Base-by-base conservation (phyloP, 83 land plant genomes). In the Diphasiastrum complanatum region DNA sequence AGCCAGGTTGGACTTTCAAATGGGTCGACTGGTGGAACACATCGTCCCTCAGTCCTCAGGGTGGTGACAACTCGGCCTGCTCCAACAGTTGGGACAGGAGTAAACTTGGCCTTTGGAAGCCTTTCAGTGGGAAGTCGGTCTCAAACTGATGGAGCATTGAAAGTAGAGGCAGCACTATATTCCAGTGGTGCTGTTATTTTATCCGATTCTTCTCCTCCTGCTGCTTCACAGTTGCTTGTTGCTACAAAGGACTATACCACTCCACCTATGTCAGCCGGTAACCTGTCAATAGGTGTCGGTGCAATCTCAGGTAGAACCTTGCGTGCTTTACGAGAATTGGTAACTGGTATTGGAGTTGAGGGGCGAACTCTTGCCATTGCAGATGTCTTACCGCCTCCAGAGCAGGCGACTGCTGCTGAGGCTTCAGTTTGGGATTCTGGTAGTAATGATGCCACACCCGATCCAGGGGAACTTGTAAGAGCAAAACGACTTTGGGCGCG, bases 31-130 rank as follows among this genome's bases (percentile, higher is more conserved):
- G 50, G 50, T 51, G 57, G 34, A 28, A 46, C 36, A 40, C 81
- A 78, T 23, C 83, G 78, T 40, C 93, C 97, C 24, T 75, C 73
- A 27, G 74, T 83, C 33, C 75, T 95, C 36, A 87, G 89, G 70
- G 79, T 86, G 48, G 85, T 95, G n/a, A 72, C 85, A 34, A 86
- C 91, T 16, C 69, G 99, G 45, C 97, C 99, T 45, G 80, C 93
- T 59, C 99, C 99, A 28, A 85, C 99, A 19, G 52, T 90, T 30
- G 93, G 97, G 2, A 78, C 70, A 1, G 72, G 81, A 46, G 76
- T 84, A 51, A 83, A 81, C 1, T 71, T 85, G 48, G 1, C 83
- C 8, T 83, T 85, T 73, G 96, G 95, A 23, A 78, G 74, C 54
- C 43, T 72, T 41, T 66, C 93, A 14, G 56, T 74, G 20, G 70